A percentile compares a stretch with the other conserved stretches of the same genome.
Evolutionary conservation across 495 filamentous ascomycete genomes (phyloP).

Genomic region (Penicillium manginii): DNA sequence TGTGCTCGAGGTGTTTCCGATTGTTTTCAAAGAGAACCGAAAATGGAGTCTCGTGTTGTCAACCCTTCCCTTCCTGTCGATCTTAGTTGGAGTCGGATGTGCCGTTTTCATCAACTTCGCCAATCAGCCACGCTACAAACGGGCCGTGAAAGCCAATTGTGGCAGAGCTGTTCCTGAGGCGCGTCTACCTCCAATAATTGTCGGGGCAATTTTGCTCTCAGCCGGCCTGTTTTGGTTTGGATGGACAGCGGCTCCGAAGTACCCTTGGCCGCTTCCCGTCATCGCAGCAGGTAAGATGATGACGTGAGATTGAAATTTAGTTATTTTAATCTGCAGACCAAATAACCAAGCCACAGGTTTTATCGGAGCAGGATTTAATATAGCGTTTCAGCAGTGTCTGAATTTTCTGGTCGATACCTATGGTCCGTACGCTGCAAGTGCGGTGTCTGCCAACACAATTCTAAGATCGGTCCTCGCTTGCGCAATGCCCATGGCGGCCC

Average conservation of each 20-base stretch:
- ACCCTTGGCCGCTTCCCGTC: slow-evolving; percentile 28
- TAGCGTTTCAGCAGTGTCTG: slow-evolving; percentile 42
- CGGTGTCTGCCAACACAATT: slow-evolving; percentile 41
- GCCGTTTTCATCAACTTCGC: slow-evolving; percentile 30
- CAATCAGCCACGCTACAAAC: slow-evolving; percentile 31
- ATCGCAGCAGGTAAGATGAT: slow-evolving; percentile 14
- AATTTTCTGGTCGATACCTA: slow-evolving; percentile 48
- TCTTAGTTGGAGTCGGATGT: slow-evolving; percentile 17
- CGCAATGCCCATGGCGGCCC: slow-evolving; percentile 37
- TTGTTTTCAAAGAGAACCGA: background rate
- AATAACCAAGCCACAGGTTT: slow-evolving; percentile 12
- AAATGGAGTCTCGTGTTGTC: slow-evolving; percentile 24
- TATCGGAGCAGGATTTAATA: slow-evolving; percentile 37
- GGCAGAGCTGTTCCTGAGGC: slow-evolving; percentile 36
- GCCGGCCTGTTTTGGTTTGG: slow-evolving; percentile 51
- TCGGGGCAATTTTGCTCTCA: slow-evolving; percentile 53
- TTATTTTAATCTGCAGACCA: background rate
- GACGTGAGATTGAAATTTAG: background rate
- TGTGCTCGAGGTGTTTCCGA: background rate
- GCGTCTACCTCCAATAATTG: slow-evolving; percentile 48
- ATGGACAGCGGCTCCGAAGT: slow-evolving; percentile 37
- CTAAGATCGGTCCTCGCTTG: slow-evolving; percentile 38
- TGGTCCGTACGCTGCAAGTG: slow-evolving; percentile 36
- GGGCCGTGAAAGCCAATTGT: slow-evolving; percentile 19
- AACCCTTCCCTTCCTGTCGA: no score